phyloP scores from a whole-genome alignment of 2,329 filamentous ascomycete genomes.

The Teratosphaeria nubilosa region DNA sequence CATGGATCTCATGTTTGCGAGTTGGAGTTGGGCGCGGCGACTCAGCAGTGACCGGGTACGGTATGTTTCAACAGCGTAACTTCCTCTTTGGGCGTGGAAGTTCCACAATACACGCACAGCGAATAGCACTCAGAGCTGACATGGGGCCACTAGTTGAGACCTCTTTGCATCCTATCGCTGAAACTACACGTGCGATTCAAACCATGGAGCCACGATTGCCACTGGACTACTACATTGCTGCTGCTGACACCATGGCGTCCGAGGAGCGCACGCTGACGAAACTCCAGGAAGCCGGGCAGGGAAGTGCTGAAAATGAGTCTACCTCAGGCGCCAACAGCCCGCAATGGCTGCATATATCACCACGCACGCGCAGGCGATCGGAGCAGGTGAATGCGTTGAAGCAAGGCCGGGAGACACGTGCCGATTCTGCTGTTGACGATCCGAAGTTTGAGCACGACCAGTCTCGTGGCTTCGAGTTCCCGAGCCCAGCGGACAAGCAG shows the following conservation, averaged over 20 bases:
- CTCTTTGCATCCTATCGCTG: neutral
- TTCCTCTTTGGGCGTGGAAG: neutral
- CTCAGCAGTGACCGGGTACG: neutral
- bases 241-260: neutral
- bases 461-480: neutral
- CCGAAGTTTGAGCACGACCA: neutral
- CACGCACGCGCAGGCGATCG: neutral
- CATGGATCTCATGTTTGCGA: neutral
- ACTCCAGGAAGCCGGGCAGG: neutral
- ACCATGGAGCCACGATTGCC: no score
- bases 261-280: neutral
- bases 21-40: neutral
- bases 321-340: neutral
- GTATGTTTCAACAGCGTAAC: neutral
- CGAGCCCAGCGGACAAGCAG: neutral
- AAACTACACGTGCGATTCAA: neutral
- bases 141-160: neutral
- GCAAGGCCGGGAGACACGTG: conserved; percentile 7
- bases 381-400: neutral
- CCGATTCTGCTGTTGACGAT: conserved; percentile 3
- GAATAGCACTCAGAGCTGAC: neutral
- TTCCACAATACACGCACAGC: neutral
- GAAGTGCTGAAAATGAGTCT: neutral
- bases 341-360: neutral
- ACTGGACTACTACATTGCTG: neutral